A percentile compares a stretch with the other conserved stretches of the same genome.
Evolutionary conservation across 192 early-diverging fungal genomes (phyloP).

Genomic region (Coemansia asiatica): DNA sequence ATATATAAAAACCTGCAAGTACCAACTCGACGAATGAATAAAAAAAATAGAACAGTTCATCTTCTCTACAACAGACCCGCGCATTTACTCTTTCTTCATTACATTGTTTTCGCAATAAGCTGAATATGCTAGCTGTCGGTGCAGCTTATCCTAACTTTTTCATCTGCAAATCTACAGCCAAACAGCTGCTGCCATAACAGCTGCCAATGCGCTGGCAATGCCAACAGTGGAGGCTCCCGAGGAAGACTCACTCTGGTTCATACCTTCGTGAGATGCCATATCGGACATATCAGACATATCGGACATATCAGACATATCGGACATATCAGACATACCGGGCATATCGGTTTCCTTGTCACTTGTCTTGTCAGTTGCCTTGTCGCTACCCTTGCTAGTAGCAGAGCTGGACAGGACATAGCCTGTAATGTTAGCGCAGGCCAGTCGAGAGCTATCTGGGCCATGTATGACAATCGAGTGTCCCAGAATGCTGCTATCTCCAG

Average conservation of each 20-base stretch:
- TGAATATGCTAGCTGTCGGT: too few relatives aligned
- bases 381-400: constrained; percentile 1
- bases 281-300: too few relatives aligned
- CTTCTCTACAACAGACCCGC: too few relatives aligned
- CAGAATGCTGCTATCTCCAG: constrained; percentile 48
- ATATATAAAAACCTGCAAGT: background rate
- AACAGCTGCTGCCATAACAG: constrained; percentile 18
- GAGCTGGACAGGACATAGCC: constrained; percentile 27
- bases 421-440: constrained; percentile 60
- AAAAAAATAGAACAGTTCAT: background rate
- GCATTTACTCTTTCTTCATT: too few relatives aligned
- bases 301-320: too few relatives aligned
- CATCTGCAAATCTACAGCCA: constrained; percentile 5
- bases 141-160: background rate
- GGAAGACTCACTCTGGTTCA: background rate
- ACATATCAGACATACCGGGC: too few relatives aligned
- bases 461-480: constrained; percentile 64
- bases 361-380: background rate
- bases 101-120: too few relatives aligned
- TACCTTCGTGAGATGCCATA: background rate
- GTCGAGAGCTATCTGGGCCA: constrained; percentile 49
- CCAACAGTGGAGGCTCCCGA: constrained; percentile 12
- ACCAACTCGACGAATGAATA: background rate
- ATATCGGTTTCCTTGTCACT: background rate
- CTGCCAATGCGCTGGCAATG: constrained; percentile 17